Base-by-base conservation (phyloP, 139 green algal genomes). In the Chlorella sp. region DNA sequence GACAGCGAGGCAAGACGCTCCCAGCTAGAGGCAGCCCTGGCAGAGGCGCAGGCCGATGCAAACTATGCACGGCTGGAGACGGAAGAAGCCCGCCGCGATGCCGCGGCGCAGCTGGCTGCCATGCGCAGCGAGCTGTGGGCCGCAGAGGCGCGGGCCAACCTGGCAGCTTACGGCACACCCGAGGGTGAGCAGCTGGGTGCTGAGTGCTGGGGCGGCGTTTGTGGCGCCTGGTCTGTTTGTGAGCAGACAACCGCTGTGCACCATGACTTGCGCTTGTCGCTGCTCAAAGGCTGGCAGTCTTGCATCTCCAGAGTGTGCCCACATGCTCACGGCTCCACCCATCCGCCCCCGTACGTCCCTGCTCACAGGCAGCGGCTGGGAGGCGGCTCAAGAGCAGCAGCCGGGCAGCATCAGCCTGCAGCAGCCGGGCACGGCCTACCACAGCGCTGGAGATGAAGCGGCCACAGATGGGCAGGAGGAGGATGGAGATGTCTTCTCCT, bases 51-150 rank as follows among this genome's bases (percentile, higher is more conserved):
- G 9, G 41, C 26, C 44, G 51, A 72, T 20, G 38, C 25, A 11
- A 65, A 32, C 4, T 60, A 63, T 56, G 78, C 56, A 18, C 60
- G 39, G 11, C 21, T 21, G 39, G 56, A 79, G 56, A 64, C 36
- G 36, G 70, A 63, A 34, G 81, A 80, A 36, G 68, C 69, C 25
- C 51, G 67, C 32, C 80, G 34, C 1, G 67, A 74, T 2, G 80
- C 80, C 4, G 47, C 39, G 4, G 39, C 32, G 28, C 47, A 85
- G 68, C 55, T 78, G 55, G 55, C 36, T 41, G 69, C 69, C 51
- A 60, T 81, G 68, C 81, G 56, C 23, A 74, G 56, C 25, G 69
- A 86, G 70, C 55, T 86, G n/a, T 83, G 78, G 78, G 78, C 62
- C 2, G 18, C 74, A 38, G 78, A 83, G 63, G 78, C 78, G 21